Evolutionary conservation across 139 green algal genomes (phyloP).

Genomic region (Microglena sp.): DNA sequence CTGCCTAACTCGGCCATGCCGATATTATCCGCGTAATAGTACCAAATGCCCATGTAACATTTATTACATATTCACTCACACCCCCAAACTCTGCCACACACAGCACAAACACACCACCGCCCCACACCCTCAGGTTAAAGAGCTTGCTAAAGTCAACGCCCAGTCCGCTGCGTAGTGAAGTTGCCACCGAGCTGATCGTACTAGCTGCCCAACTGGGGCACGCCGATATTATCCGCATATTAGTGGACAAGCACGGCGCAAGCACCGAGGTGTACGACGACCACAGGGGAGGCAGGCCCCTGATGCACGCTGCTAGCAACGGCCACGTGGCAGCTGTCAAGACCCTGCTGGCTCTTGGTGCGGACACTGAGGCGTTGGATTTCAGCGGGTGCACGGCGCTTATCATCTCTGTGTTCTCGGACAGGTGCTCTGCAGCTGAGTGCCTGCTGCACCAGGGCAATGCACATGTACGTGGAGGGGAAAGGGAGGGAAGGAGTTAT

Average conservation of each 20-base stretch:
- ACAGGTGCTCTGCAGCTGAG: slow-evolving; percentile 24
- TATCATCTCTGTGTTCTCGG: slow-evolving; percentile 39
- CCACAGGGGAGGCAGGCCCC: slow-evolving; percentile 15
- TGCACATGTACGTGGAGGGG: not conserved
- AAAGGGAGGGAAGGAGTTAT: not conserved
- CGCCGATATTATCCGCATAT: slow-evolving; percentile 18
- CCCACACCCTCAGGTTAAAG: too few species aligned
- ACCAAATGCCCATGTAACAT: too few species aligned
- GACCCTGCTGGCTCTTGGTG: slow-evolving; percentile 24
- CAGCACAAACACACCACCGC: too few species aligned
- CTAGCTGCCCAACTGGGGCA: slow-evolving; percentile 32
- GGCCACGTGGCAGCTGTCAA: slow-evolving; percentile 28
- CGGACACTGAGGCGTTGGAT: slow-evolving; percentile 30
- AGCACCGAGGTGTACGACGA: too few species aligned
- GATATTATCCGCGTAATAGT: slow-evolving; percentile 23
- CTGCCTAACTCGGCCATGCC: slow-evolving; percentile 28
- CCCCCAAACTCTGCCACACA: too few species aligned
- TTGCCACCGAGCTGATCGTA: slow-evolving; percentile 30
- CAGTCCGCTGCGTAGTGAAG: too few species aligned
- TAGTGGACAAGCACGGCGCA: too few species aligned
- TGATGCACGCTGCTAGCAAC: slow-evolving; percentile 44
- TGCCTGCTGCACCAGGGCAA: slow-evolving; percentile 15
- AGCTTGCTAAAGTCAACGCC: too few species aligned
- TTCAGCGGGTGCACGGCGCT: slow-evolving; percentile 33
- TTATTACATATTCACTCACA: too few species aligned